These are phyloP conservation scores for Clitopilus passeckerianus DNA, from an alignment of 768 basidiomycete genomes.

Conservation along the genomic window DNA sequence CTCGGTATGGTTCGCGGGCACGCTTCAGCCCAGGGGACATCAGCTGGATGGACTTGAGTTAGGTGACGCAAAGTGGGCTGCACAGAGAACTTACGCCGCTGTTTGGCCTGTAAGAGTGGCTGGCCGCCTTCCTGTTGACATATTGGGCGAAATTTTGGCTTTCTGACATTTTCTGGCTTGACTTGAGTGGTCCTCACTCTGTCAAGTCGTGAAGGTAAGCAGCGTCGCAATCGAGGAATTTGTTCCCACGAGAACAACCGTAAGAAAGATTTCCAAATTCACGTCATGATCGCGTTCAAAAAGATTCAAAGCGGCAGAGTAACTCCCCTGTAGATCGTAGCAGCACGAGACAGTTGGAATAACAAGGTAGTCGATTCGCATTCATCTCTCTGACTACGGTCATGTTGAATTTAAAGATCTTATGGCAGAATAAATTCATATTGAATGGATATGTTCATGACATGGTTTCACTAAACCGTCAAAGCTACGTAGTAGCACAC, in stretches of 20 bases:
- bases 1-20: conserved; percentile 79
- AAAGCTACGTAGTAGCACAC: conserved; percentile 71
- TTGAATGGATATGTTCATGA: conserved; percentile 46
- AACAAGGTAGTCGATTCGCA: neutral
- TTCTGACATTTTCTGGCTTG: conserved; percentile 3
- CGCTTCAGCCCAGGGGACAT: conserved; percentile 88
- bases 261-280: neutral
- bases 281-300: neutral
- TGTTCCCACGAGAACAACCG: neutral
- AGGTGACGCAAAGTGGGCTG: neutral
- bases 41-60: conserved; percentile 33
- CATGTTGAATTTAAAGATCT: too few relatives aligned
- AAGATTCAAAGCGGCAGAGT: neutral
- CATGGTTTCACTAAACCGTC: conserved; percentile 85
- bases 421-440: neutral
- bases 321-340: too few relatives aligned
- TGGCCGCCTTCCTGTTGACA: conserved; percentile 36
- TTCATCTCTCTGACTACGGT: too few relatives aligned
- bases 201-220: neutral
- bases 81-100: conserved; percentile 36
- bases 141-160: conserved; percentile 26
- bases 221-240: neutral
- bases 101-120: conserved; percentile 46
- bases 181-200: neutral
- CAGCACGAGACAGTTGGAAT: neutral